Evolutionary conservation across 2,329 filamentous ascomycete species (phyloP), one percentile per base, ranked within the genome.

Genomic region (Botrytis fabae): DNA sequence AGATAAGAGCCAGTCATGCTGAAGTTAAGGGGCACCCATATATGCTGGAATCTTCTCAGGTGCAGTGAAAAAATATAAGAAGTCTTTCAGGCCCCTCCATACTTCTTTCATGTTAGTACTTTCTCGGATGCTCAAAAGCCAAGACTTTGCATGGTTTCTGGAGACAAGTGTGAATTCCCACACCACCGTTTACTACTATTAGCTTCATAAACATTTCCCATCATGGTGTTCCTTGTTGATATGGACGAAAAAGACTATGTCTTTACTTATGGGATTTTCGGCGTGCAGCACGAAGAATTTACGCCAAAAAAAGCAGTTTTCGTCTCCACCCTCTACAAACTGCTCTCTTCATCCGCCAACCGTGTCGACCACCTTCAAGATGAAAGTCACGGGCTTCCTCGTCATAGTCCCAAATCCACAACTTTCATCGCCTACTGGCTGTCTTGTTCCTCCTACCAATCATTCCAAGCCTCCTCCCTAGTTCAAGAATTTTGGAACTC

Each of bases 391-490:
- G 74, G 74, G 35, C 54, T 70, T 22, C 48, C 63, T 65, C 60
- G 59, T n/a, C 59, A 68, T 6, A 38, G 60, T 0, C 74, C 73
- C 54, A 69, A 70, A 40, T 66, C 73, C 2, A 70, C 70, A 14
- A 74, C 71, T 4, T 74, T 76, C 12, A 48, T 78, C 61, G 77
- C 75, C 7, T 76, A 76, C 25, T 76, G 75, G 75, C 22, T 73
- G 4, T 51, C 38, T 22, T 71, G 69, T 0, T 74, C 78, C 25
- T 78, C 78, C 18, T 74, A 77, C 40, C 78, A 79, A 77, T 82
- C 28, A 46, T 79, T 8, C 62, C 60, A 51, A 25, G 60, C 51
- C n/a, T 68, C 69, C 48, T 28, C 46, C 14, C n/a, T 59, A 3
- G 68, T 73, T 4, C 70, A 72, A 32, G 70, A 71, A 20, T 77